Percentiles rank a stretch among this genome's conserved stretches.
These are phyloP conservation scores for Luvunga scandens DNA, from an alignment of 345 rosid species.

Conservation along the genomic window DNA sequence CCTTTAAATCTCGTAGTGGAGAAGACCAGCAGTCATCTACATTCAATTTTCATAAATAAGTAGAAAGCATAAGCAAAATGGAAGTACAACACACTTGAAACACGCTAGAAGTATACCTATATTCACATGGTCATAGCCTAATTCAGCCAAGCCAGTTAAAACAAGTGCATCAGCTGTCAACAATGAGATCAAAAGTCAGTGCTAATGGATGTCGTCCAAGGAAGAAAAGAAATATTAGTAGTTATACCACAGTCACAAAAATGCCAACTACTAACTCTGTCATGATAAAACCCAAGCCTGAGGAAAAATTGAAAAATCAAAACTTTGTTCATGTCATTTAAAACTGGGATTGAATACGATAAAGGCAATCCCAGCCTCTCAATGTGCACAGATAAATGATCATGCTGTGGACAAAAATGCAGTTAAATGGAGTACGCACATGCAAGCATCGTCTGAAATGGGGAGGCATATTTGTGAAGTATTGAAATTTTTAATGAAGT, in stretches of 20 bases:
- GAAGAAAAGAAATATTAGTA: conserved; percentile 1
- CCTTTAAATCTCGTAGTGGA: conserved; percentile 57
- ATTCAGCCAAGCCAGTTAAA: conserved; percentile 86
- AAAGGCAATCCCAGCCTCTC: not conserved
- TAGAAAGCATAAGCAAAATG: conserved; percentile 10
- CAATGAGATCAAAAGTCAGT: conserved; percentile 18
- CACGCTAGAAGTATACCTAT: conserved; percentile 52
- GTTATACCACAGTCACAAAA: not conserved
- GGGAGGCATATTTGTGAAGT: not conserved
- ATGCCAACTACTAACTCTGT: not conserved
- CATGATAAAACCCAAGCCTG: not conserved
- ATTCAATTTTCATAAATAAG: conserved; percentile 27
- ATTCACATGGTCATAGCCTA: conserved; percentile 81
- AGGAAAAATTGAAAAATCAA: not conserved
- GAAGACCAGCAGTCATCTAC: conserved; percentile 98
- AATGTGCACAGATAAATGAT: not conserved
- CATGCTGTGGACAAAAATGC: not conserved
- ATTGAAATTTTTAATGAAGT: no score
- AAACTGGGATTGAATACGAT: not conserved
- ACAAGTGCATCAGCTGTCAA: conserved; percentile 84
- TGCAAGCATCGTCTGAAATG: not conserved
- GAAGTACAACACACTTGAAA: conserved; percentile 10
- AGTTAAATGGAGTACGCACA: not conserved
- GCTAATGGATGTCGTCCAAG: not conserved
- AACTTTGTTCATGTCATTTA: not conserved